phyloP scores from a whole-genome alignment of 1,284 basidiomycete species.

The Phaffia rhodozyma region DNA sequence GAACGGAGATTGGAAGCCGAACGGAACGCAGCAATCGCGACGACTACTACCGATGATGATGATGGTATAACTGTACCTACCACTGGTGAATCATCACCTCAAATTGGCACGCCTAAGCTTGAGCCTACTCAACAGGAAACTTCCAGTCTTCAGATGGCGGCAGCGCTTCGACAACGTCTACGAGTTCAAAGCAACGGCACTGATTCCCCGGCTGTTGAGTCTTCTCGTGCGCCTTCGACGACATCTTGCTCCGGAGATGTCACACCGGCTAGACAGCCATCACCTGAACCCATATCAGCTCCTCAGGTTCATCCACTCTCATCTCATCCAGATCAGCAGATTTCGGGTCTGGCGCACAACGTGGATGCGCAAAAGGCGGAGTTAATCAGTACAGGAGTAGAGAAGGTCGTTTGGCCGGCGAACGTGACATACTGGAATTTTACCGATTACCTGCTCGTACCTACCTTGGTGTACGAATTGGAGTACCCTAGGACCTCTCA shows the following conservation, averaged over 20 bases:
- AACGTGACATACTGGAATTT: conserved; percentile 80
- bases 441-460: conserved; percentile 74
- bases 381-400: conserved; percentile 53
- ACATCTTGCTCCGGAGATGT: background rate
- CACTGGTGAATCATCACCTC: too few relatives aligned
- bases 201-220: too few relatives aligned
- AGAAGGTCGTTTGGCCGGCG: conserved; percentile 60
- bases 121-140: too few relatives aligned
- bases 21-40: background rate
- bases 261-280: background rate
- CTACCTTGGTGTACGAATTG: conserved; percentile 89
- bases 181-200: too few relatives aligned
- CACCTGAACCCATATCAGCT: conserved; percentile 19
- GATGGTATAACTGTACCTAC: too few relatives aligned
- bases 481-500: conserved; percentile 83
- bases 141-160: too few relatives aligned
- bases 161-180: too few relatives aligned
- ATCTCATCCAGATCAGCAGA: conserved; percentile 55
- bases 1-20: background rate
- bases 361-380: conserved; percentile 67
- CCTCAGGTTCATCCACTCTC: conserved; percentile 47
- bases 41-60: background rate
- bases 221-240: too few relatives aligned
- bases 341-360: conserved; percentile 61
- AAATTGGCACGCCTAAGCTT: too few relatives aligned